Base-by-base conservation (phyloP, 23 red algal species). In the Pyropia yezoensis region DNA sequence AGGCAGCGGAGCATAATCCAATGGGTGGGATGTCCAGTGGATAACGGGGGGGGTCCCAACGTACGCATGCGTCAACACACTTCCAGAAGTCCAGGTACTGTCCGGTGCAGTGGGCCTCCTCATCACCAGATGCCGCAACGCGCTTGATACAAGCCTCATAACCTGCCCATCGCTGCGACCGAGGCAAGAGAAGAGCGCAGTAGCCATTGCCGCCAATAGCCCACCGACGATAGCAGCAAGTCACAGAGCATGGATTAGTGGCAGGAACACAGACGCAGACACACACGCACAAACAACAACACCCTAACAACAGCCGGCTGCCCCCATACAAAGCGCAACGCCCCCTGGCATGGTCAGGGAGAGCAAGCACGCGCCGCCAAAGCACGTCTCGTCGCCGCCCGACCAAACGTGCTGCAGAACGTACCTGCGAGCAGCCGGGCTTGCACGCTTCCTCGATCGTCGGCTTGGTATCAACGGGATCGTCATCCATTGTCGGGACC, bases 41-140 rank as follows among this genome's bases (percentile, higher is more conserved):
- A 6, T 1, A 12, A 47, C 39, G 39, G 39, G 4, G 9, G 39
- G 39, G 11, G 39, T 61, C 57, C 7, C 6, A 49, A 87, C 82
- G 18, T 83, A 83, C 91, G 66, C 91, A 96, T 30, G 78, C 62
- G 63, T 96, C 91, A 4, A 96, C 80, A 69, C 91, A 96, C 25
- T 70, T 74, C 83, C 83, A 96, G 62, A 96, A 96, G 65, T 96
- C 91, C 34, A 96, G 75, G 59, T 89, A 96, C 66, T 97, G 93
- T 13, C 93, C 93, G 65, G 85, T 89, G 71, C 93, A 97, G 71
- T 97, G 93, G 18, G 93, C 93, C 52, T 97, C 93, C 14, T 85
- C 93, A 28, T 67, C 81, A 15, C 70, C 80, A 34, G 84, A 86
- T 15, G 73, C 72, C 73, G 87, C 68, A 25, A 97, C 74, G 47